A percentile compares a stretch with the other conserved stretches of the same genome.
These are phyloP conservation scores for Ephemerocybe angulata DNA, from an alignment of 768 basidiomycete genomes.

Conservation along the genomic window DNA sequence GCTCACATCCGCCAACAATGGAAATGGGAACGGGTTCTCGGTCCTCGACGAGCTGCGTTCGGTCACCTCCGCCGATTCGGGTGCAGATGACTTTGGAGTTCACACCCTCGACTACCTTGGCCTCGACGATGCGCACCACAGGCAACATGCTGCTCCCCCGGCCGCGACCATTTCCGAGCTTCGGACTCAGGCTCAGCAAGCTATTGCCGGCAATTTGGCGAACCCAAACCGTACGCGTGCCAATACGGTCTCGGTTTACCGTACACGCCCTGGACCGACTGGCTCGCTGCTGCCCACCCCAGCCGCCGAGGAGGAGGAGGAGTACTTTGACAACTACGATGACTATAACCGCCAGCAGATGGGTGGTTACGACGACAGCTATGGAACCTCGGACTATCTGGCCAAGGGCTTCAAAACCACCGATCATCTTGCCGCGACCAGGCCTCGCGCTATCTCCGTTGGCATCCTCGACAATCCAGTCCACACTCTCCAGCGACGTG, in stretches of 20 bases:
- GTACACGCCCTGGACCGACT: conserved; percentile 46
- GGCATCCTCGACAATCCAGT: conserved; percentile 80
- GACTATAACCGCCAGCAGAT: conserved; percentile 56
- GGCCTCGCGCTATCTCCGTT: conserved; percentile 86
- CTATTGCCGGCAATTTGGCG: conserved; percentile 78
- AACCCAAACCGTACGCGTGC: conserved; percentile 81
- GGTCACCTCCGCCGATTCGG: conserved; percentile 73
- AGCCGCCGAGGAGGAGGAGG: conserved; percentile 72
- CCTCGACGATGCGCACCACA: conserved; percentile 68
- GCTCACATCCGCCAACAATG: conserved; percentile 59
- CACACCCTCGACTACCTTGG: conserved; percentile 97
- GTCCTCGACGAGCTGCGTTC: conserved; percentile 80
- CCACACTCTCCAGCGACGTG: conserved; percentile 63
- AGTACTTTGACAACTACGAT: conserved; percentile 63
- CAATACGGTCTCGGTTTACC: conserved; percentile 91
- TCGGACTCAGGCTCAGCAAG: conserved; percentile 85
- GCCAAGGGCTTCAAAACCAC: conserved; percentile 70
- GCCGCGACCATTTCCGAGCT: conserved; percentile 88
- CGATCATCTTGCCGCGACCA: conserved; percentile 59
- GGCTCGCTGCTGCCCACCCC: conserved; percentile 60
- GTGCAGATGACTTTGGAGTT: conserved; percentile 84
- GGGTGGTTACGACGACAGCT: conserved; percentile 57
- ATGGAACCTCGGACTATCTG: conserved; percentile 57
- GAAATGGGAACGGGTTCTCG: conserved; percentile 53
- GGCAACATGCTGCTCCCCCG: conserved; percentile 49